Evolutionary conservation across 2,329 filamentous ascomycete species (phyloP), one percentile per base, ranked within the genome.

Genomic region (Nothophaeocryptopus gaeumannii): DNA sequence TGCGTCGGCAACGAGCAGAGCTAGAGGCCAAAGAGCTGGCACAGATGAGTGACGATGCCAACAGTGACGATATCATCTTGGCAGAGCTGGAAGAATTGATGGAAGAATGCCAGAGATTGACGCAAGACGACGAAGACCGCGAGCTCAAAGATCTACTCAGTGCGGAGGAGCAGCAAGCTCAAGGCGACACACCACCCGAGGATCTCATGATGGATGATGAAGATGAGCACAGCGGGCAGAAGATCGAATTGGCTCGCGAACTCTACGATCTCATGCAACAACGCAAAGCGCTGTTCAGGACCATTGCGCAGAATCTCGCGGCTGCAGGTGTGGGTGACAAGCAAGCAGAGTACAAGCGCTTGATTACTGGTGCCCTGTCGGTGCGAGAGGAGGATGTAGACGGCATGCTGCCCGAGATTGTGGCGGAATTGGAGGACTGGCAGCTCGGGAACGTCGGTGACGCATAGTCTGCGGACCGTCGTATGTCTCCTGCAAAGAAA

Each of bases 381-480:
- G 77, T 83, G 12, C 77, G 81, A 58, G 84, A 87, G 50, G 83
- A 87, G 58, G 84, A 81, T 56, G 77, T 89, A 32, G 86, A 89
- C 65, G 74, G 76, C 38, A 83, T 78, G 71, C 56, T 78, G 60
- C 74, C 74, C 1, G 75, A 78, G 48, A 76, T 78, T 38, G 62
- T 77, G 42, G 64, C 64, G 43, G 74, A 78, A 62, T 60, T 78
- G 47, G 75, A 78, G 60, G 45, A 48, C 33, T 42, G 45, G 39
- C 45, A 48, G 31, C 30, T 34, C n/a, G 39, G 37, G 43, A 39
- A 39, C 32, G 43, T 42, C n/a, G 45, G 45, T 31, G 33, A 42
- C 16, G 26, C 30, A 13, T 42, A 33, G 29, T 29, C 13, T 14
- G 29, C 39, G 13, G 13, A 16, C 35, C 35, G 13, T 15, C 35